Evolutionary conservation across 805 yeast species (phyloP), one percentile per base, ranked within the genome.

Genomic region (Candida broadrunensis): DNA sequence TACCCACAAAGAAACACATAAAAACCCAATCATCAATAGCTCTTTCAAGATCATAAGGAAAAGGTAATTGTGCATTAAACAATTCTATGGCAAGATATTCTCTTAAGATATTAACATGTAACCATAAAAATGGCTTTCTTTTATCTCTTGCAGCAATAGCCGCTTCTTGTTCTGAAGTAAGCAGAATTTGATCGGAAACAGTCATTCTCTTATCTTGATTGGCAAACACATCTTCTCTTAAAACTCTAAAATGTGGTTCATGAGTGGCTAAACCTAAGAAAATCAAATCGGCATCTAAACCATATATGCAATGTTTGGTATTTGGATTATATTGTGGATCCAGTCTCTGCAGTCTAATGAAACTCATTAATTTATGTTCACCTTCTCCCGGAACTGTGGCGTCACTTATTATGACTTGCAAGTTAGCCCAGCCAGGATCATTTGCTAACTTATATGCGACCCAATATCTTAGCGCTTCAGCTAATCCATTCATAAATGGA

Each of bases 321-420:
- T 93, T 91, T 39, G 98, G 96, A 56, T 88, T 78, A 62, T 91
- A 87, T 56, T 82, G 81, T 0, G 95, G 87, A 51, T 86, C 93
- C 31, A 85, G 77, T 51, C 98, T 75, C 60, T 90, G 98, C 32
- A 87, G 78, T 55, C 99, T 79, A 42, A 93, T 85, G 59, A 90
- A 93, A 54, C 85, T 89, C 99, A 93, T 93, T 52, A 93, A 83
- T 62, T 93, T 93, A 69, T 93, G 99, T 63, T 93, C 99, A 59
- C 99, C 99, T 73, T 93, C 99, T 47, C 99, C 99, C 1, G 99
- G 99, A 12, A 91, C 98, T 0, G 95, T 83, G 23, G 97, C 96
- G 60, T 91, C 99, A 55, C 95, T 85, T 35, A 93, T 83, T 18
- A 93, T 85, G 5, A 93, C 89, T 62, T 93, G 93, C 36, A 91